Evolutionary conservation across 2,329 filamentous ascomycete genomes (phyloP), one percentile per base, ranked within the genome.

Genomic region (Ascocoryne sarcoides): DNA sequence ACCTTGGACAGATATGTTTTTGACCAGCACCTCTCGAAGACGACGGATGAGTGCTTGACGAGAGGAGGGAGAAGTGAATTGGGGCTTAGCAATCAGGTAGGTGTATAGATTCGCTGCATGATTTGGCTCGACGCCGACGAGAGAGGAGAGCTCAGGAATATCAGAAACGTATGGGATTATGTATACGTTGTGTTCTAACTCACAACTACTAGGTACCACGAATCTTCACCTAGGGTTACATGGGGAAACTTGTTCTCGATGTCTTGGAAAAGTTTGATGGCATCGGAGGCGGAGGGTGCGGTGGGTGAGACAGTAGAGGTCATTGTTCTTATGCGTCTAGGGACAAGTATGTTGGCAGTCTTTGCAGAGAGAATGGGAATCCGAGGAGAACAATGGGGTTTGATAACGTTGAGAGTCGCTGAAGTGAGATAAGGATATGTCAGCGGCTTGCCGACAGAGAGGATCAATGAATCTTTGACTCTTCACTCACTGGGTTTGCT

Each of bases 11-110:
- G 65, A 62, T 9, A 76, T 64, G n/a, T 67, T 60, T 58, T 82
- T 80, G 43, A 82, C 57, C 10, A 82, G 61, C 0, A 67, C 68
- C 57, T 82, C 78, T 32, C 77, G 67, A 2, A 77, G 50, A 2
- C 71, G 61, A 2, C 68, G 65, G 40, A 76, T 61, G 5, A 77
- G 60, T 0, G 54, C 56, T 50, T 74, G 60, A 9, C 73, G 65
- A 10, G 66, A 56, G 1, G 59, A 60, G 0, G 68, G 46, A 0
- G 64, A 67, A 1, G 60, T 49, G 49, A 65, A 70, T 30, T 65
- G 57, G 0, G 71, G 66, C 44, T 72, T 64, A 31, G 59, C 55
- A 51, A 68, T 70, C 26, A 81, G 66, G 49, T 77, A 62, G 9
- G 64, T 65, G 61, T 80, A 80, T 1, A 81, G 68, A 10, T 69